These are phyloP conservation scores for Crinitomyces ghanaensis DNA, from an alignment of 805 yeast species.

Conservation along the genomic window DNA sequence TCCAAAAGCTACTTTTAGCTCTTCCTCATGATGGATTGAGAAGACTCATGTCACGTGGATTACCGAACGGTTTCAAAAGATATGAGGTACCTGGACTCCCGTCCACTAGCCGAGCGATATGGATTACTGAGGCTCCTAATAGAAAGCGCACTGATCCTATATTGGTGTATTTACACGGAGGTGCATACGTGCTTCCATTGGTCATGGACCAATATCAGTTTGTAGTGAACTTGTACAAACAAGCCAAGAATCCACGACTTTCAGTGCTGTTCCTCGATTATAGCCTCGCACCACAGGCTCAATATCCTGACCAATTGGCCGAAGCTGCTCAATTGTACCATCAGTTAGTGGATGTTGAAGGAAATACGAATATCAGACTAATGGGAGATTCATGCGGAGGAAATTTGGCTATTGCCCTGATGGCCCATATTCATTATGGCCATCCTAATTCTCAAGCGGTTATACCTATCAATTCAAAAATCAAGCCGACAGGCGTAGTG, in stretches of 20 bases:
- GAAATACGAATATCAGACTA: conserved; percentile 5
- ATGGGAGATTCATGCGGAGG: conserved; percentile 13
- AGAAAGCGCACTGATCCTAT: conserved; percentile 10
- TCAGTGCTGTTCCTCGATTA: conserved; percentile 10
- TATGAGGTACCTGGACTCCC: too few species aligned
- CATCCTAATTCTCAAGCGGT: conserved; percentile 5
- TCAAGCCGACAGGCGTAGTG: conserved; percentile 3
- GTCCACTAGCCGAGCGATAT: too few species aligned
- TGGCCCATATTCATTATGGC: conserved; percentile 6
- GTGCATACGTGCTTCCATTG: conserved; percentile 9
- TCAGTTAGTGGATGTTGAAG: conserved; percentile 6
- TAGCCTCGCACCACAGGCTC: conserved; percentile 6
- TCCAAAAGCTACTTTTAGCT: too few species aligned
- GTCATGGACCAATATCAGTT: conserved; percentile 1
- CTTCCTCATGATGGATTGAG: too few species aligned
- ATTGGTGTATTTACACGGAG: conserved; percentile 12
- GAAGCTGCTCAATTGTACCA: conserved; percentile 7
- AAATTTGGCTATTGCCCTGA: conserved; percentile 7
- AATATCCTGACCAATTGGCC: conserved; percentile 8
- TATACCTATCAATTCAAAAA: neutral
- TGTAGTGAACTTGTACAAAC: conserved; percentile 3
- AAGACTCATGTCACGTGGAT: too few species aligned
- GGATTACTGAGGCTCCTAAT: conserved; percentile 9
- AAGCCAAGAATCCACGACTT: conserved; percentile 4
- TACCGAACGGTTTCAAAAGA: too few species aligned